phyloP scores from a whole-genome alignment of 2,329 filamentous ascomycete genomes.

The Aspergillus texensis region DNA sequence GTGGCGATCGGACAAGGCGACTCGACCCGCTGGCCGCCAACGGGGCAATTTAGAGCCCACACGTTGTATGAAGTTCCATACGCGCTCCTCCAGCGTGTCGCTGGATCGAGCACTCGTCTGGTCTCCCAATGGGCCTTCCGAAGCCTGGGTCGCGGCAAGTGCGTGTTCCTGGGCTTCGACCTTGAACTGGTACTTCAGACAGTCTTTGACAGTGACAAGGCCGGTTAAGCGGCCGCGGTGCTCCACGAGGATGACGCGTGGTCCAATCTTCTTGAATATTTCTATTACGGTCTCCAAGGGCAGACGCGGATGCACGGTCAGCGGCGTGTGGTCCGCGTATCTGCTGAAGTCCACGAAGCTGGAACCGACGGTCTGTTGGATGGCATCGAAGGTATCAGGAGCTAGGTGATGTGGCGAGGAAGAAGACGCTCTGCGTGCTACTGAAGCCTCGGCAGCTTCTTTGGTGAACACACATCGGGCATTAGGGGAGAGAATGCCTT shows the following conservation, averaged over 20 bases:
- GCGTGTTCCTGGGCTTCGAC: conserved; percentile 80
- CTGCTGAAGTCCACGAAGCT: conserved; percentile 75
- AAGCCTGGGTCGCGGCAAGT: conserved; percentile 35
- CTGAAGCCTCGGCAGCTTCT: conserved; percentile 47
- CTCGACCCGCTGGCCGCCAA: conserved; percentile 15
- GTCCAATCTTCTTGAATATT: conserved; percentile 96
- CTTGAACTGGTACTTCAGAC: conserved; percentile 95
- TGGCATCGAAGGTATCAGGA: conserved; percentile 63
- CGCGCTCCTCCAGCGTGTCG: conserved; percentile 37
- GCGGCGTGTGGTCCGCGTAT: conserved; percentile 85
- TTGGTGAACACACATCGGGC: conserved; percentile 74
- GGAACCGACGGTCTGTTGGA: conserved; percentile 58
- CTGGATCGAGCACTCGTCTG: conserved; percentile 21
- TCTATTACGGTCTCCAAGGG: conserved; percentile 98
- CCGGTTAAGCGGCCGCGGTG: conserved; percentile 81
- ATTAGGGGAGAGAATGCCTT: conserved; percentile 65
- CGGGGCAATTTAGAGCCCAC: conserved; percentile 26
- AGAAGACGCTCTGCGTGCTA: conserved; percentile 35
- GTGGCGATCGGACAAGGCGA: not conserved
- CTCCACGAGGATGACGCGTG: conserved; percentile 89
- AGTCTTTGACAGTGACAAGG: conserved; percentile 94
- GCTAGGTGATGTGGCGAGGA: conserved; percentile 25
- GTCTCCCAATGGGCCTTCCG: conserved; percentile 27
- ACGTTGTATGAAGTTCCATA: conserved; percentile 42
- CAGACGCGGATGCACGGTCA: conserved; percentile 87